Evolutionary conservation across 2,329 filamentous ascomycete species (phyloP), one percentile per base, ranked within the genome.

Genomic region (Aspergillus melleus): DNA sequence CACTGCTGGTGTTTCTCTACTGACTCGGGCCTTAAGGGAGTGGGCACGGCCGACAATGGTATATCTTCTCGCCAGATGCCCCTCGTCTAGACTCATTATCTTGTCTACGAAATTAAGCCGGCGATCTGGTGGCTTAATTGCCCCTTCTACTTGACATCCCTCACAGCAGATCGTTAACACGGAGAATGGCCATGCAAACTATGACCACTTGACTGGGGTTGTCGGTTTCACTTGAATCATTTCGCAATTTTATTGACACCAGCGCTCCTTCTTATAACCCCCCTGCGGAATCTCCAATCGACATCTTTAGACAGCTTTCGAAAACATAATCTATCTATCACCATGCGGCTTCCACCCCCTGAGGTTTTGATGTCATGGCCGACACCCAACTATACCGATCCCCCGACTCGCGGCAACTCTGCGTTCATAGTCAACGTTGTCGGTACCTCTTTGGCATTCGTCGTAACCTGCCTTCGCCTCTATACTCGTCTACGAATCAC

Each of bases 401-500:
- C 81, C 6, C 70, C 70, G 14, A 78, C 75, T 29, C 75, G 79
- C 61, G 79, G 79, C 12, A 75, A 78, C 64, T 75, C 66, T 36
- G 75, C 78, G 22, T 69, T 81, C 12, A 71, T 81, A 22, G 68
- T 80, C 6, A 75, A 79, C 24, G 64, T 79, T 4, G 60, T 80
- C 3, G 70, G 80, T 32, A 68, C 77, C n/a, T 65, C 64, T 3
- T 49, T 82, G 3, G 75, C 79, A 1, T 70, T 78, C 10, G 29
- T 79, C 1, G 68, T 81, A 2, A 78, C 80, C 54, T 57, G 64
- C 14, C 72, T 81, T 32, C 77, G 82, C 20, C 70, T 83, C 49
- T 84, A 78, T 69, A 80, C 80, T 16, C 75, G 82, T 16, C 29
- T 81, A 1, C 65, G 68, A 12, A 74, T 83, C 26, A 78, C 78